Evolutionary conservation across 768 basidiomycete species (phyloP).

Genomic region (Phanerochaete carnosa): DNA sequence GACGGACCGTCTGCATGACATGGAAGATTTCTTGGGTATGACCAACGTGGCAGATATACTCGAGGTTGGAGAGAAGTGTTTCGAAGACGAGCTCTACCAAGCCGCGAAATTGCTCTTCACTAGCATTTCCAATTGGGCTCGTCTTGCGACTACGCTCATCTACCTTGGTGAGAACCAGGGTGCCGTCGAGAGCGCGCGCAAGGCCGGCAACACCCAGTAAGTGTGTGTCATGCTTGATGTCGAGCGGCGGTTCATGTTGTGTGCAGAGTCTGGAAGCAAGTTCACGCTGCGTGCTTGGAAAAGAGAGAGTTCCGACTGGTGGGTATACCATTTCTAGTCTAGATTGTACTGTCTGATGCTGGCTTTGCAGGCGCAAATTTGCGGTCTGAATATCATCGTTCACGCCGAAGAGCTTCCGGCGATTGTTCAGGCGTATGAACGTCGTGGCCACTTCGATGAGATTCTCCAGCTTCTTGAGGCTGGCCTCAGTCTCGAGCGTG

Average conservation of each 20-base stretch:
- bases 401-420: conserved; percentile 84
- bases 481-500: conserved; percentile 93
- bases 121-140: conserved; percentile 98
- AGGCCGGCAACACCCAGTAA: conserved; percentile 97
- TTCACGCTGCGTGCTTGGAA: conserved; percentile 97
- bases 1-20: conserved; percentile 95
- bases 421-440: conserved; percentile 82
- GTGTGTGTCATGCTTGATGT: conserved; percentile 18
- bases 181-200: conserved; percentile 98
- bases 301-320: conserved; percentile 94
- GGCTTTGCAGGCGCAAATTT: conserved; percentile 80
- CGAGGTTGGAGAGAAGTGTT: conserved; percentile 98
- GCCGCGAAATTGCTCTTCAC: conserved; percentile 94
- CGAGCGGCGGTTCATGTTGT: background rate
- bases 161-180: conserved; percentile 98
- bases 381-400: conserved; percentile 96
- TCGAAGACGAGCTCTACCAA: conserved; percentile 96
- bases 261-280: conserved; percentile 97
- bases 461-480: conserved; percentile 89
- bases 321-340: conserved; percentile 16
- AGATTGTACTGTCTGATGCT: conserved; percentile 9
- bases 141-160: conserved; percentile 95
- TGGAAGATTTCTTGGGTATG: conserved; percentile 99
- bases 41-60: conserved; percentile 98
- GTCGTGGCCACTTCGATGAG: conserved; percentile 91